These are phyloP conservation scores for Syncephalastrum contaminatum DNA, from an alignment of 371 early-diverging fungal species.

Conservation along the genomic window DNA sequence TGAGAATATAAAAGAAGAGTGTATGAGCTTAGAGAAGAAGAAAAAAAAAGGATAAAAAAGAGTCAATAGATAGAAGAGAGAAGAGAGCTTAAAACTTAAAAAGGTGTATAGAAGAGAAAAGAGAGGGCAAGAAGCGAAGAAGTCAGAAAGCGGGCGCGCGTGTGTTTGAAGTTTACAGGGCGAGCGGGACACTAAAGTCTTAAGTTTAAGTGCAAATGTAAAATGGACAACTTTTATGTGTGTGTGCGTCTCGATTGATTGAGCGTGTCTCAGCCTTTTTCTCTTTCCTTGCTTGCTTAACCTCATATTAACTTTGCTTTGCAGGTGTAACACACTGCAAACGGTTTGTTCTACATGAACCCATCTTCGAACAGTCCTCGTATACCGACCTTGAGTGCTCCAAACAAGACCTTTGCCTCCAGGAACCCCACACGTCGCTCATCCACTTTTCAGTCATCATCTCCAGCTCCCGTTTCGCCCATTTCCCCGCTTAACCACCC, in stretches of 20 bases:
- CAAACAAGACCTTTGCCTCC: slow-evolving; percentile 32
- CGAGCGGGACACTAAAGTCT: too few relatives aligned
- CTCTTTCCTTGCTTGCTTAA: slow-evolving; percentile 6
- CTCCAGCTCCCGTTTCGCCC: slow-evolving; percentile 13
- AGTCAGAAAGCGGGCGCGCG: slow-evolving; percentile 8
- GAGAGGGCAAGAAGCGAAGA: slow-evolving; percentile 16
- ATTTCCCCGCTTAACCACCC: slow-evolving; percentile 11
- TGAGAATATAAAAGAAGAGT: slow-evolving; percentile 9
- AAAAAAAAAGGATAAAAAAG: slow-evolving; percentile 13
- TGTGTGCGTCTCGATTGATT: not conserved
- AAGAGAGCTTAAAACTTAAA: not conserved
- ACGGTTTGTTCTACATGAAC: slow-evolving; percentile 14
- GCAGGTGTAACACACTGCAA: too few relatives aligned
- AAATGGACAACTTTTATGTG: not conserved
- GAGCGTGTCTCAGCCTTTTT: slow-evolving; percentile 5
- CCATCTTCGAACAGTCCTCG: slow-evolving; percentile 18
- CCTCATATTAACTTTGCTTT: too few relatives aligned
- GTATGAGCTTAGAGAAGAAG: slow-evolving; percentile 8
- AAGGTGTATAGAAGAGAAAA: slow-evolving; percentile 1
- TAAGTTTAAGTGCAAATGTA: too few relatives aligned
- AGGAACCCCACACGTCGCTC: slow-evolving; percentile 28
- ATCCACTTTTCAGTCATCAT: slow-evolving; percentile 12
- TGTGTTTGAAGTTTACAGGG: not conserved
- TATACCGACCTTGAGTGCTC: slow-evolving; percentile 30
- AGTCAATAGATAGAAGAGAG: not conserved